These are phyloP conservation scores for Coelastrella sp. DNA, from an alignment of 139 green algal genomes.

Conservation along the genomic window DNA sequence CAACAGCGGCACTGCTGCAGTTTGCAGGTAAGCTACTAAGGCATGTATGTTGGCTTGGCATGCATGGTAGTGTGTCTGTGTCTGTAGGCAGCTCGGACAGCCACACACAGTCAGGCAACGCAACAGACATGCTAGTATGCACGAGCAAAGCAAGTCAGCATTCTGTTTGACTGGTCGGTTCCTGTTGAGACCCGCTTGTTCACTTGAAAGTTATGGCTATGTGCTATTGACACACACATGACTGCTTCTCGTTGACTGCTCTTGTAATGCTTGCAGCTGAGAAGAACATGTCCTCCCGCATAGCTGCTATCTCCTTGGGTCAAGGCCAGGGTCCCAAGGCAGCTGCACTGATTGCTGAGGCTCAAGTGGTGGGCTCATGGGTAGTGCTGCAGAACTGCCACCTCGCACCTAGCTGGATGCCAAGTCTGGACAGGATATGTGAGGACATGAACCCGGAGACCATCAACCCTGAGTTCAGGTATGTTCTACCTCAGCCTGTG, in stretches of 20 bases:
- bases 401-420: slow-evolving; percentile 83
- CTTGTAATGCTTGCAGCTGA: slow-evolving; percentile 50
- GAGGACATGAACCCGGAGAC: slow-evolving; percentile 76
- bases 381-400: slow-evolving; percentile 86
- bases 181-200: too few species aligned
- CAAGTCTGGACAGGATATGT: slow-evolving; percentile 78
- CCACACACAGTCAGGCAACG: too few species aligned
- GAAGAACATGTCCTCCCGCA: slow-evolving; percentile 63
- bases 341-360: slow-evolving; percentile 78
- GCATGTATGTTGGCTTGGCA: neutral
- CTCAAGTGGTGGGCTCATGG: slow-evolving; percentile 61
- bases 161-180: too few species aligned
- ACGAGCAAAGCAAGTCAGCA: too few species aligned
- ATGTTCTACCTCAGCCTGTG: neutral
- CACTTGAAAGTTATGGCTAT: too few species aligned
- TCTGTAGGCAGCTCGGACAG: too few species aligned
- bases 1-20: slow-evolving; percentile 80
- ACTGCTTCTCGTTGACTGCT: too few species aligned
- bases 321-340: slow-evolving; percentile 86
- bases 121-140: too few species aligned
- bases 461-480: slow-evolving; percentile 76
- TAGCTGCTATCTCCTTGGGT: slow-evolving; percentile 76
- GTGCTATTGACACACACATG: too few species aligned
- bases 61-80: neutral
- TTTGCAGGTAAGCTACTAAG: slow-evolving; percentile 61